Evolutionary conservation across 2,329 filamentous ascomycete genomes (phyloP).

Genomic region (Rhynchosporium agropyri): DNA sequence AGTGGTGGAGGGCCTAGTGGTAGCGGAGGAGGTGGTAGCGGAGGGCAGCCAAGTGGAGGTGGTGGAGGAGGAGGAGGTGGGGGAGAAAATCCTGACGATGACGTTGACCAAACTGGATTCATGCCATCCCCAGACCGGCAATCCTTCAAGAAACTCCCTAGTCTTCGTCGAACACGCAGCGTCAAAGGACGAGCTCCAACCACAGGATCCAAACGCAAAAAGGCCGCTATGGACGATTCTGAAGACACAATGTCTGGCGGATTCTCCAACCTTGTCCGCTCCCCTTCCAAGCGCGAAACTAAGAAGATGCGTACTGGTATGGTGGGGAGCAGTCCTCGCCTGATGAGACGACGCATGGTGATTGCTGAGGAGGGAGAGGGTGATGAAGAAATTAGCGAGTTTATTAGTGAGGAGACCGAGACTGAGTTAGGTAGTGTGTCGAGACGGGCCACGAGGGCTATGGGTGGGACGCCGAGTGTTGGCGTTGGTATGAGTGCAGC

Average conservation of each 20-base stretch:
- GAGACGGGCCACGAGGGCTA: slow-evolving; percentile 16
- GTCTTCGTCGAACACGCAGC: slow-evolving; percentile 3
- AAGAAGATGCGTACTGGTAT: slow-evolving; percentile 12
- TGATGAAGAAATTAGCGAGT: background rate
- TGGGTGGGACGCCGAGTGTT: slow-evolving; percentile 11
- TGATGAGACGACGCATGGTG: background rate
- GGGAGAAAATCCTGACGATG: background rate
- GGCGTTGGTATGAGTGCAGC: too few species aligned
- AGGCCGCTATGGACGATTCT: background rate
- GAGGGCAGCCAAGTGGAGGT: background rate
- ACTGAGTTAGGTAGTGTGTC: background rate
- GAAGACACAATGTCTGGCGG: slow-evolving; percentile 4
- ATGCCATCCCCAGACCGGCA: slow-evolving; percentile 11
- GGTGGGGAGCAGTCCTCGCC: background rate
- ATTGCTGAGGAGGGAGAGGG: slow-evolving; percentile 15
- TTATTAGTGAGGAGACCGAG: background rate
- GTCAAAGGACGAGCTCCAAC: background rate
- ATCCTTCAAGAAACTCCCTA: slow-evolving; percentile 10
- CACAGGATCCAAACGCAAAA: slow-evolving; percentile 18
- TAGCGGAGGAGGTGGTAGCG: background rate
- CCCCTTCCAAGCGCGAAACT: slow-evolving; percentile 1
- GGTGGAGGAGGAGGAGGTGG: background rate
- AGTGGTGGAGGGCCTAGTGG: background rate
- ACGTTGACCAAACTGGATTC: slow-evolving; percentile 10
- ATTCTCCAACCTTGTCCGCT: background rate